Percentiles rank a stretch among this genome's conserved stretches.
These are phyloP conservation scores for Astrothelium macrocarpum DNA, from an alignment of 495 filamentous ascomycete genomes.

Conservation along the genomic window DNA sequence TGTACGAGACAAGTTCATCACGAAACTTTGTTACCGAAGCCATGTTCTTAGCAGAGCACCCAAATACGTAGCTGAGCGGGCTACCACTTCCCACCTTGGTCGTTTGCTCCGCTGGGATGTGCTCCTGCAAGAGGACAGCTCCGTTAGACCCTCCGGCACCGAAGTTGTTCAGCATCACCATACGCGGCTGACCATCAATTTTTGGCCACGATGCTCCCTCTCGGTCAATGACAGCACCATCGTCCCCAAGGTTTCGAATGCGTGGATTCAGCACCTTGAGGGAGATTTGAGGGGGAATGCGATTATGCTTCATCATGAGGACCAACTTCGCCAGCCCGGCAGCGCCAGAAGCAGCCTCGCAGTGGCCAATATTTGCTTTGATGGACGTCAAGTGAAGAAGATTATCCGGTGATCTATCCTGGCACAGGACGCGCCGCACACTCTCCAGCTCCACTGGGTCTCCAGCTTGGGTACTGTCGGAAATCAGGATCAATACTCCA, in stretches of 20 bases:
- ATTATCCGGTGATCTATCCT: conserved; percentile 5
- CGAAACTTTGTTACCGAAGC: conserved; percentile 6
- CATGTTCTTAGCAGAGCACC: neutral
- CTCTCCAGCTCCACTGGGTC: conserved; percentile 30
- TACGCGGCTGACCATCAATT: neutral
- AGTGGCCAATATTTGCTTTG: conserved; percentile 32
- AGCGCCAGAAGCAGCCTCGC: conserved; percentile 27
- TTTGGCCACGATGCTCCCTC: neutral
- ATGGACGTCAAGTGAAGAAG: conserved; percentile 23
- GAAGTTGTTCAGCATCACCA: conserved; percentile 7
- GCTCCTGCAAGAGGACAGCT: conserved; percentile 9
- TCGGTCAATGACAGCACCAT: conserved; percentile 5
- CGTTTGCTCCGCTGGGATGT: neutral
- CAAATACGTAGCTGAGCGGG: conserved; percentile 5
- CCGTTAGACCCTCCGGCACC: conserved; percentile 8
- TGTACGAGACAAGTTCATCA: neutral
- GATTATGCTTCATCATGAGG: conserved; percentile 31
- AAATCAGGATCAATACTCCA: neutral
- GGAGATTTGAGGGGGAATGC: conserved; percentile 32
- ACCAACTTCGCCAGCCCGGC: conserved; percentile 30
- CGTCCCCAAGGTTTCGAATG: conserved; percentile 1
- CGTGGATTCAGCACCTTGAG: conserved; percentile 22
- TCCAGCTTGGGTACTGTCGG: conserved; percentile 30
- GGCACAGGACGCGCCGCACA: conserved; percentile 21
- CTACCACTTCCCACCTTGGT: neutral